These are phyloP conservation scores for Nakazawaea wyomingensis DNA, from an alignment of 805 yeast species.

Conservation along the genomic window DNA sequence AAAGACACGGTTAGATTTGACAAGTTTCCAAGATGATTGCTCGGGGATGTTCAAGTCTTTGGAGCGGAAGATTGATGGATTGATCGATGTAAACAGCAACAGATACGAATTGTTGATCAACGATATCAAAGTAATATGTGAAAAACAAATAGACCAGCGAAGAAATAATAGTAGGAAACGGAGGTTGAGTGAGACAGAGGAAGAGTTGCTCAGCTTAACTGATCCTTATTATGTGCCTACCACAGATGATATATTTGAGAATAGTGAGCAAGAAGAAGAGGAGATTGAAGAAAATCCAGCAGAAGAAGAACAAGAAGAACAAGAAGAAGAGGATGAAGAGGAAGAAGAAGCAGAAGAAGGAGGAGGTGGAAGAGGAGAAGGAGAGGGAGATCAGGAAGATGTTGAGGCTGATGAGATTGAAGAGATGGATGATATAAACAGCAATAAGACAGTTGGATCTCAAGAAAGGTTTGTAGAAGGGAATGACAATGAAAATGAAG, in stretches of 20 bases:
- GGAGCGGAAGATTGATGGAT: neutral
- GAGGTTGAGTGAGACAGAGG: slow-evolving; percentile 9
- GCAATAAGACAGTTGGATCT: too few species aligned
- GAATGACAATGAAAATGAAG: neutral
- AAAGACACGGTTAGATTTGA: slow-evolving; percentile 8
- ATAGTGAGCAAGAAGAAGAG: slow-evolving; percentile 1
- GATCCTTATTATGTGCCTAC: slow-evolving; percentile 11
- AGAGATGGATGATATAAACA: too few species aligned
- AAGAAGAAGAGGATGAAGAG: neutral
- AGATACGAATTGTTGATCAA: slow-evolving; percentile 1
- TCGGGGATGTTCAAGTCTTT: slow-evolving; percentile 1
- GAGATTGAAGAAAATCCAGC: too few species aligned
- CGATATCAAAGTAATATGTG: slow-evolving; percentile 6
- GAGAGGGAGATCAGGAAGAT: too few species aligned
- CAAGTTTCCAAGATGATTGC: slow-evolving; percentile 3
- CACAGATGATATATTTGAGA: slow-evolving; percentile 2
- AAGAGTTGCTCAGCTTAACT: slow-evolving; percentile 11
- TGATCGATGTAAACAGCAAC: slow-evolving; percentile 3
- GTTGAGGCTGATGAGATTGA: too few species aligned
- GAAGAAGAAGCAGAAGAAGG: neutral
- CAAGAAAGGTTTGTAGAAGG: too few species aligned
- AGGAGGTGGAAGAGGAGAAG: too few species aligned
- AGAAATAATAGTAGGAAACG: neutral
- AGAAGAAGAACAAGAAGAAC: neutral
- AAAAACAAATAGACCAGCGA: neutral